Evolutionary conservation across 2,329 filamentous ascomycete genomes (phyloP).

Genomic region (Trichoderma sp.): DNA sequence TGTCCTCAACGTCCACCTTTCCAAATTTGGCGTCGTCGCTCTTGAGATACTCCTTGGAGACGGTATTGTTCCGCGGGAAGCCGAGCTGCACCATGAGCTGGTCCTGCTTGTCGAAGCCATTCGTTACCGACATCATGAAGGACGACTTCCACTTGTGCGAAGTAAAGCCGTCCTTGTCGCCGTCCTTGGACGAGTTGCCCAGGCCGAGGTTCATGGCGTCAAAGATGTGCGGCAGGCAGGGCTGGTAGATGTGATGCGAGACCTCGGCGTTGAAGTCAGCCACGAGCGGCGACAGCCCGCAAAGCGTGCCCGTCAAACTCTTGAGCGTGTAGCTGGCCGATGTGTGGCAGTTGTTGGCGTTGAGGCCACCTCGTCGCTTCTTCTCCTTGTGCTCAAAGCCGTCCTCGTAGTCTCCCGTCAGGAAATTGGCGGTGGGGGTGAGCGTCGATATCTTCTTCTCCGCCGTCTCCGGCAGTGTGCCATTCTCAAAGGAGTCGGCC

Average conservation of each 20-base stretch:
- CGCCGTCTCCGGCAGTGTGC: slow-evolving; percentile 40
- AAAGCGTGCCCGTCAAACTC: slow-evolving; percentile 46
- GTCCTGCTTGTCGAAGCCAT: slow-evolving; percentile 39
- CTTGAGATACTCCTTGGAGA: slow-evolving; percentile 39
- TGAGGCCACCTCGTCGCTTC: slow-evolving; percentile 43
- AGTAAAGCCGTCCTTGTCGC: slow-evolving; percentile 31
- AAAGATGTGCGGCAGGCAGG: slow-evolving; percentile 46
- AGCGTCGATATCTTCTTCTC: slow-evolving; percentile 36
- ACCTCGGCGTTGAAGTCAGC: slow-evolving; percentile 48
- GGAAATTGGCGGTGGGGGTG: slow-evolving; percentile 39
- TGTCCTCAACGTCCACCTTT: slow-evolving; percentile 35
- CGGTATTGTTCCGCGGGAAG: slow-evolving; percentile 35
- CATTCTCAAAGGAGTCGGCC: slow-evolving; percentile 38
- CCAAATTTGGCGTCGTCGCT: slow-evolving; percentile 38
- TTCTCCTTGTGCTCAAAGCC: slow-evolving; percentile 36
- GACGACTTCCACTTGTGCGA: slow-evolving; percentile 38
- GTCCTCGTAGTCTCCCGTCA: slow-evolving; percentile 42
- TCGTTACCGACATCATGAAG: slow-evolving; percentile 40
- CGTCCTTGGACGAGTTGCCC: slow-evolving; percentile 26
- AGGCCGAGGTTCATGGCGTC: slow-evolving; percentile 37
- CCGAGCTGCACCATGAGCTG: slow-evolving; percentile 38
- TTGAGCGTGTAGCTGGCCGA: slow-evolving; percentile 49
- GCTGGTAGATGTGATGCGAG: slow-evolving; percentile 48
- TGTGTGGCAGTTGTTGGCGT: slow-evolving; percentile 45
- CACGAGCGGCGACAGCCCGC: slow-evolving; percentile 46